A percentile compares a stretch with the other conserved stretches of the same genome.
Evolutionary conservation across 345 rosid species (phyloP).

Genomic region (Brassica rapa): DNA sequence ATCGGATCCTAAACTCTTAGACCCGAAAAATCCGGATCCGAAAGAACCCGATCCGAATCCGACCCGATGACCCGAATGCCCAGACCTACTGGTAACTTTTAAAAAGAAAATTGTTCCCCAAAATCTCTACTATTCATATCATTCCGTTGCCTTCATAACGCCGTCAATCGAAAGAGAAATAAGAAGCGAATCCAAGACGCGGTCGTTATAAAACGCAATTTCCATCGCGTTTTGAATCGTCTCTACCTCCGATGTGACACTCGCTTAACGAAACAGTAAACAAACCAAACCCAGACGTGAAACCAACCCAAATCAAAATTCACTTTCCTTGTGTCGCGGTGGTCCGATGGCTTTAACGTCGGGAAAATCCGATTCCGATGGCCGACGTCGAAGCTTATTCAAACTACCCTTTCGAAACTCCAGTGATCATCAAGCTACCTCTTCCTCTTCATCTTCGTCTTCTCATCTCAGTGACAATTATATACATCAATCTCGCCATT

Average conservation of each 20-base stretch:
- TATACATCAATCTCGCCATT: constrained; percentile 37
- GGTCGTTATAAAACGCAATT: background rate
- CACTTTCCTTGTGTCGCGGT: background rate
- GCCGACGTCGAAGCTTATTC: constrained; percentile 68
- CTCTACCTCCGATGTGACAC: background rate
- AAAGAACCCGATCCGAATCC: no score
- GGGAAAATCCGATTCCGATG: constrained; percentile 52
- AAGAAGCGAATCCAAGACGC: background rate
- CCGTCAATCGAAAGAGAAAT: background rate
- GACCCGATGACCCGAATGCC: no score
- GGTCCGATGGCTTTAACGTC: constrained; percentile 66
- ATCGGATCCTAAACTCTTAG: no score
- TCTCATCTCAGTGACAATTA: constrained; percentile 39
- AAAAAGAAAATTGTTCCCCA: no score
- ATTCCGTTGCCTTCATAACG: background rate
- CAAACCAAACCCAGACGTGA: constrained; percentile 23
- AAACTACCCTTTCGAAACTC: constrained; percentile 68
- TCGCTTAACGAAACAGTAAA: background rate
- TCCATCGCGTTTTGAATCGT: constrained; percentile 4
- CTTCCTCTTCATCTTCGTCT: constrained; percentile 6
- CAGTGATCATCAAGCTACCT: constrained; percentile 30
- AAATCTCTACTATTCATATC: no score
- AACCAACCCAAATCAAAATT: constrained; percentile 29
- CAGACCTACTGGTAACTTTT: no score
- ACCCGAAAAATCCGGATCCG: no score